Percentiles rank a stretch among this genome's conserved stretches.
phyloP scores from a whole-genome alignment of 2,329 filamentous ascomycete genomes.

The Mollisiaceae sp. region DNA sequence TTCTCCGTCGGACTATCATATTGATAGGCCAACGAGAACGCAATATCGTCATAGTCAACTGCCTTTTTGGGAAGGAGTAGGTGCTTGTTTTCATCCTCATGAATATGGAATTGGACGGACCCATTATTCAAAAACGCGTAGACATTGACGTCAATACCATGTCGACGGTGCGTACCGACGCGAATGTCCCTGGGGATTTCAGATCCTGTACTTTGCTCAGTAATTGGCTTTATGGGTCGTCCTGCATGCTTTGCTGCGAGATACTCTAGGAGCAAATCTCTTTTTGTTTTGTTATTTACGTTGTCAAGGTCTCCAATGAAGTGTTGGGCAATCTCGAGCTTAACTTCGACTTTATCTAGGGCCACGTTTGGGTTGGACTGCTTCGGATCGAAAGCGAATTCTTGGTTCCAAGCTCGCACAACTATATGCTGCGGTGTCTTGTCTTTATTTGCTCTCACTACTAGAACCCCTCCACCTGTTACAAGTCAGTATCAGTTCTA shows the following conservation, averaged over 20 bases:
- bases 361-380: not conserved
- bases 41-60: not conserved
- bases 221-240: not conserved
- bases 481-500: not conserved
- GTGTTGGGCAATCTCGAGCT: not conserved
- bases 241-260: constrained; percentile 2
- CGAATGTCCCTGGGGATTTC: not conserved
- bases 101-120: not conserved
- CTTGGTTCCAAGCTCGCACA: not conserved
- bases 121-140: not conserved
- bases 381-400: not conserved
- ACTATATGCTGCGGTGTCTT: not conserved
- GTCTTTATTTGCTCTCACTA: not conserved
- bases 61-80: not conserved
- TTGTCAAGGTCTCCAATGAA: not conserved
- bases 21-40: not conserved
- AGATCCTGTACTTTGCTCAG: not conserved
- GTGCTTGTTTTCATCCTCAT: not conserved
- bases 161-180: not conserved
- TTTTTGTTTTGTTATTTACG: not conserved
- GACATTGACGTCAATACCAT: not conserved
- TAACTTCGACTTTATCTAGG: not conserved
- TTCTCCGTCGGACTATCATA: not conserved
- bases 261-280: not conserved
- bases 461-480: not conserved